Conservation (phyloP, 352 stramenopile species). For the Phytophthora palmivora region DNA sequence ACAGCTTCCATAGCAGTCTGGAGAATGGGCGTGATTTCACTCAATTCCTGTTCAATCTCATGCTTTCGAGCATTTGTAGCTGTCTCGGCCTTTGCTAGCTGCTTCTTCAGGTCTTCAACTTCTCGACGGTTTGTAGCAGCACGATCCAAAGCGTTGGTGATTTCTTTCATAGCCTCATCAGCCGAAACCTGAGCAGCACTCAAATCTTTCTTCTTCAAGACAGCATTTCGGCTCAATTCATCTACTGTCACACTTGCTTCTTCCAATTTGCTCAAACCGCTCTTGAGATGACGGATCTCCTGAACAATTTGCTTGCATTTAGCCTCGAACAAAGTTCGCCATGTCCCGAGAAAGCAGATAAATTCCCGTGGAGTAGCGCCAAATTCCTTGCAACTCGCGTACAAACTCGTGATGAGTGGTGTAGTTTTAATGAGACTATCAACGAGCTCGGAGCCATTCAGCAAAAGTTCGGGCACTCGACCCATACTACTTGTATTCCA, state of each 20-base stretch:
- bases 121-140: slow-evolving; percentile 91
- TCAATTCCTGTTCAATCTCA: slow-evolving; percentile 94
- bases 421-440: slow-evolving; percentile 66
- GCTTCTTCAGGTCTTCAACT: slow-evolving; percentile 92
- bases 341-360: slow-evolving; percentile 86
- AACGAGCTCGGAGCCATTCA: slow-evolving; percentile 64
- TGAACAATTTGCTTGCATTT: slow-evolving; percentile 86
- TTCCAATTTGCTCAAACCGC: slow-evolving; percentile 91
- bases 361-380: slow-evolving; percentile 87
- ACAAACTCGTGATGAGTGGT: slow-evolving; percentile 64
- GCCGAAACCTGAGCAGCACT: slow-evolving; percentile 86
- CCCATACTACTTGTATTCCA: slow-evolving; percentile 85
- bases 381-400: slow-evolving; percentile 71
- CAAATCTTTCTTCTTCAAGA: slow-evolving; percentile 92
- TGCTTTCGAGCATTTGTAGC: slow-evolving; percentile 90
- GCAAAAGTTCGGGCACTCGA: slow-evolving; percentile 75
- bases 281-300: slow-evolving; percentile 91
- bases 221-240: slow-evolving; percentile 88
- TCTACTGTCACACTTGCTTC: slow-evolving; percentile 92
- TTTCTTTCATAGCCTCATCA: slow-evolving; percentile 95
- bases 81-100: slow-evolving; percentile 90
- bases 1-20: slow-evolving; percentile 93
- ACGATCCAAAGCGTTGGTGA: slow-evolving; percentile 92
- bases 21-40: slow-evolving; percentile 92
- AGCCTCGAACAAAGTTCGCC: slow-evolving; percentile 74